These are phyloP conservation scores for Daldinia childiae DNA, from an alignment of 495 filamentous ascomycete species.

Conservation along the genomic window DNA sequence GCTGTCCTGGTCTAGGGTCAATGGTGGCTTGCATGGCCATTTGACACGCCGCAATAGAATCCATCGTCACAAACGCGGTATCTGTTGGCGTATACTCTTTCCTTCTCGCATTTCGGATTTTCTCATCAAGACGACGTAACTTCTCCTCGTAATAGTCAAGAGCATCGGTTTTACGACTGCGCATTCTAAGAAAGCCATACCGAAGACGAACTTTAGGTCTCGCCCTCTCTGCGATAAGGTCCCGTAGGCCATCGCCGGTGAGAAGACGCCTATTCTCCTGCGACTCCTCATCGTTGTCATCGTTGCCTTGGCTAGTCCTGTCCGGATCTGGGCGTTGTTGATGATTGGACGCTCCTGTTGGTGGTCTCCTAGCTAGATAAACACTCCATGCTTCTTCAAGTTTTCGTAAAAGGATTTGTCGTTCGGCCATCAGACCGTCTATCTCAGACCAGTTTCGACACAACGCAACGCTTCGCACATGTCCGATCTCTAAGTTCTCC, in stretches of 20 bases:
- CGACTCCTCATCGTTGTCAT: slow-evolving; percentile 51
- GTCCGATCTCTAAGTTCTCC: slow-evolving; percentile 89
- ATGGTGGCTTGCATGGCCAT: slow-evolving; percentile 94
- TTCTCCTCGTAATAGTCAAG: slow-evolving; percentile 94
- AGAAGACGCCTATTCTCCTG: slow-evolving; percentile 63
- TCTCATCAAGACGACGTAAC: slow-evolving; percentile 81
- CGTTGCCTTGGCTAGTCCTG: slow-evolving; percentile 10
- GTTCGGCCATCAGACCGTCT: slow-evolving; percentile 75
- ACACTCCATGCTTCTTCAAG: slow-evolving; percentile 89
- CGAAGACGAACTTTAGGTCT: slow-evolving; percentile 80
- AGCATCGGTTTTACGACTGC: slow-evolving; percentile 80
- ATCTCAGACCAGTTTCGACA: slow-evolving; percentile 89
- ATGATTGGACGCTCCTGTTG: slow-evolving; percentile 12
- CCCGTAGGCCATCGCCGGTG: slow-evolving; percentile 49
- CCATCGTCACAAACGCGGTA: slow-evolving; percentile 95
- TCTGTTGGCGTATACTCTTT: slow-evolving; percentile 82
- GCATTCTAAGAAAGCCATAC: slow-evolving; percentile 80
- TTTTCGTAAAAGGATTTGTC: slow-evolving; percentile 70
- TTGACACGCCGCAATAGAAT: slow-evolving; percentile 89
- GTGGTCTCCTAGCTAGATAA: slow-evolving; percentile 54
- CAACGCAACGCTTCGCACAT: slow-evolving; percentile 86
- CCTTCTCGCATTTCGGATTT: slow-evolving; percentile 72
- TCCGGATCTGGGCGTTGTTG: slow-evolving; percentile 6
- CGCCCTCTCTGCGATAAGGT: slow-evolving; percentile 39
- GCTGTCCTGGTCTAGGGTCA: slow-evolving; percentile 83